These are phyloP conservation scores for Penicillium tannophilum DNA, from an alignment of 495 filamentous ascomycete genomes.

Conservation along the genomic window DNA sequence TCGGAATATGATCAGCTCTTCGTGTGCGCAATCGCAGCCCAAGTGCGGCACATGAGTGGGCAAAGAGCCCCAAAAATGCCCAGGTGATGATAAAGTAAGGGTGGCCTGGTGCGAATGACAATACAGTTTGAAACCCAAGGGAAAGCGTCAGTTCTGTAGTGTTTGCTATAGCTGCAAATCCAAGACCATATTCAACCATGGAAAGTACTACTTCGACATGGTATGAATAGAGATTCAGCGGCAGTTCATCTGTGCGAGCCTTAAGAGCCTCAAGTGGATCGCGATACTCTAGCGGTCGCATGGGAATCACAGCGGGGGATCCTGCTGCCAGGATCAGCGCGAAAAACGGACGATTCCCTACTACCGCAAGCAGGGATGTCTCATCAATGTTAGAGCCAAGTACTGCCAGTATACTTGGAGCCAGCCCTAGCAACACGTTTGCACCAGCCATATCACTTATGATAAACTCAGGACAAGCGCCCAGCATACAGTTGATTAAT, in stretches of 20 bases:
- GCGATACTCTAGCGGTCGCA: background rate
- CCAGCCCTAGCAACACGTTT: background rate
- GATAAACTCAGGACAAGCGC: background rate
- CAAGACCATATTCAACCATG: background rate
- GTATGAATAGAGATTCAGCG: background rate
- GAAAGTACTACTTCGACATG: background rate
- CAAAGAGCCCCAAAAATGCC: background rate
- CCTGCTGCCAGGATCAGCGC: background rate
- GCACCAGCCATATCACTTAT: constrained; percentile 3
- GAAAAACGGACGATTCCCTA: background rate
- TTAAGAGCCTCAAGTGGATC: background rate
- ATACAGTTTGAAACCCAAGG: background rate
- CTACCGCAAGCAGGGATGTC: background rate
- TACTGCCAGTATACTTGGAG: background rate
- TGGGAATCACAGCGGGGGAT: background rate
- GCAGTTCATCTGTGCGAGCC: background rate
- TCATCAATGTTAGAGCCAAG: constrained; percentile 1
- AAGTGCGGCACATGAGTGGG: background rate
- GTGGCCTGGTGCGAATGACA: background rate
- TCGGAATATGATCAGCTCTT: background rate
- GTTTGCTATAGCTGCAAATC: background rate
- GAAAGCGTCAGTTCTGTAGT: background rate
- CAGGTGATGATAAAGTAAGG: background rate
- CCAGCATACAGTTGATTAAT: constrained; percentile 2
- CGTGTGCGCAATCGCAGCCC: background rate